Evolutionary conservation across 805 yeast species (phyloP).

Genomic region (Saturnispora hagleri): DNA sequence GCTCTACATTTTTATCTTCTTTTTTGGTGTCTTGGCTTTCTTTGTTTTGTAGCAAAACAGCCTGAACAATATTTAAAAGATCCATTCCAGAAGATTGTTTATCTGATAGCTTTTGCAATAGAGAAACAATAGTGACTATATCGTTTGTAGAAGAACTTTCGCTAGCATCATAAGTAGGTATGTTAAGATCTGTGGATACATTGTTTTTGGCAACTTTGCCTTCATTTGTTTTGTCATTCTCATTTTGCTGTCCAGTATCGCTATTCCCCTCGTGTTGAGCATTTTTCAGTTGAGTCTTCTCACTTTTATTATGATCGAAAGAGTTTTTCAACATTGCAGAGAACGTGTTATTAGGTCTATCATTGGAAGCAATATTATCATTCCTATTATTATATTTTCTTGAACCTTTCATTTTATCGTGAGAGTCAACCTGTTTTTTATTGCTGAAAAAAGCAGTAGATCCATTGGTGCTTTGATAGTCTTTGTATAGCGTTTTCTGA

Average conservation of each 20-base stretch:
- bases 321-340: not conserved
- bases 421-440: not conserved
- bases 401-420: not conserved
- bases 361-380: not conserved
- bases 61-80: not conserved
- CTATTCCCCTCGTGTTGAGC: not conserved
- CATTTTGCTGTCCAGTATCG: not conserved
- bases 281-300: not conserved
- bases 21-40: not conserved
- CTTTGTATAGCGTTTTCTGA: conserved; percentile 1
- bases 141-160: not conserved
- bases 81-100: not conserved
- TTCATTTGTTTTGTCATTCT: not conserved
- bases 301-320: not conserved
- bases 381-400: not conserved
- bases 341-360: not conserved
- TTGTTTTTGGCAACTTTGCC: not conserved
- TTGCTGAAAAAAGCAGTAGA: not conserved
- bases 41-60: not conserved
- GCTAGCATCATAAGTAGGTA: not conserved
- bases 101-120: not conserved
- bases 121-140: not conserved
- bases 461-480: not conserved
- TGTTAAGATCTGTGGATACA: not conserved
- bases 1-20: not conserved